Evolutionary conservation across 371 early-diverging fungal species (phyloP), one percentile per base, ranked within the genome.

Genomic region (Apophysomyces ossiformis): DNA sequence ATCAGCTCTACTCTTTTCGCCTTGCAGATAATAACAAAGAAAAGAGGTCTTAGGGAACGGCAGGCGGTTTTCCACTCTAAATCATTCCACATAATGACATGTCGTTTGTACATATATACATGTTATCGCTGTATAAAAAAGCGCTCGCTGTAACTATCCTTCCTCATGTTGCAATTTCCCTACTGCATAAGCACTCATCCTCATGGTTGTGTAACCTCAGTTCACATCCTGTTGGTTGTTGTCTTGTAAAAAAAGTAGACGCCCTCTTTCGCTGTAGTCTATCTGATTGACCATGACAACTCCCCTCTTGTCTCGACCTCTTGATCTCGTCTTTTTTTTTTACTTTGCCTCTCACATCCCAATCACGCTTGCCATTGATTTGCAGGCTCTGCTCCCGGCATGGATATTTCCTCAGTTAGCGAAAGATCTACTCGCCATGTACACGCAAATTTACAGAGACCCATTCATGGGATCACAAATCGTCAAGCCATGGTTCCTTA

Each of bases 281-380:
- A n/a, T 13, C 58, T 13, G 7, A 35, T 13, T 58, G 18, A 56
- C 45, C 63, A 59, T 46, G 54, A 26, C 54, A 21, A 61, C 21
- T 21, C 21, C 65, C 2, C 46, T 81, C 5, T 43, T 69, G 13
- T 63, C 69, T 7, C 61, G 80, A 54, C 78, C 80, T 12, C 64
- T 82, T 11, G 90, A 91, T 65, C 58, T 80, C 5, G 57, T 88
- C 13, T 88, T 73, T 66, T 74, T 89, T 18, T 38, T 68, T 3
- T 91, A 85, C 74, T 89, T 89, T 72, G 78, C 71, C 11, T 69
- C 81, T 36, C 90, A 91, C 63, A 87, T 91, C 64, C 86, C 85
- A 13, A 75, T 78, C 16, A 85, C 90, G 2, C 18, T 89, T 11
- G 44, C 71, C 35, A 65, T 88, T 35, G 90, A 91, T 66, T 60